Evolutionary conservation across 192 early-diverging fungal species (phyloP).

Genomic region (Anaeromyces robustus): DNA sequence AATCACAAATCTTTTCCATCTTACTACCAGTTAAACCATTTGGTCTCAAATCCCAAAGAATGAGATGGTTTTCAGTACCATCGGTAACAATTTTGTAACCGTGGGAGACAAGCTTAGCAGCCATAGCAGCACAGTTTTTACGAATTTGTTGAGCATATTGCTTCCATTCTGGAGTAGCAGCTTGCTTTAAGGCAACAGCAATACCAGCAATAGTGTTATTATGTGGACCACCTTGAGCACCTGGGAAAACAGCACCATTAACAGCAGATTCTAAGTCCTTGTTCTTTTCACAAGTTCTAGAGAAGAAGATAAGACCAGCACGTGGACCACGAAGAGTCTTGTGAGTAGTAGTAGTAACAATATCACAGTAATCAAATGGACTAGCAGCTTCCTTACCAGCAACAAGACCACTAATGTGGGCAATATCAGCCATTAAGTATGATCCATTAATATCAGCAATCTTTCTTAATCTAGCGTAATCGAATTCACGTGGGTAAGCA

Average conservation of each 20-base stretch:
- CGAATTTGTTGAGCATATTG: conserved; percentile 90
- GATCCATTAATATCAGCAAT: conserved; percentile 92
- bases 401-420: conserved; percentile 93
- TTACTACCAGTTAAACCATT: conserved; percentile 84
- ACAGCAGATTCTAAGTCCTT: conserved; percentile 78
- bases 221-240: conserved; percentile 99
- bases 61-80: conserved; percentile 94
- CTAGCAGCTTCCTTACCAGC: conserved; percentile 75
- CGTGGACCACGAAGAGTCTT: conserved; percentile 99
- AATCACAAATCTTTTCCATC: conserved; percentile 98
- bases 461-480: conserved; percentile 89
- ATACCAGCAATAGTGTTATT: conserved; percentile 99
- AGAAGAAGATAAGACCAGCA: conserved; percentile 98
- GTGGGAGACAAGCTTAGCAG: conserved; percentile 49
- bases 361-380: conserved; percentile 95
- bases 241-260: conserved; percentile 99
- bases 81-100: conserved; percentile 92
- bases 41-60: conserved; percentile 96
- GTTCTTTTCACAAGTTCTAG: conserved; percentile 45
- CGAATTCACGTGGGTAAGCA: conserved; percentile 98
- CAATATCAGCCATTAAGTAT: conserved; percentile 97
- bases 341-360: conserved; percentile 99
- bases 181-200: conserved; percentile 97
- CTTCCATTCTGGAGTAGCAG: conserved; percentile 80
- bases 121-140: conserved; percentile 79